Percentiles rank a stretch among this genome's conserved stretches.
These are phyloP conservation scores for Neolentinus lepideus DNA, from an alignment of 1,284 basidiomycete species.

Conservation along the genomic window DNA sequence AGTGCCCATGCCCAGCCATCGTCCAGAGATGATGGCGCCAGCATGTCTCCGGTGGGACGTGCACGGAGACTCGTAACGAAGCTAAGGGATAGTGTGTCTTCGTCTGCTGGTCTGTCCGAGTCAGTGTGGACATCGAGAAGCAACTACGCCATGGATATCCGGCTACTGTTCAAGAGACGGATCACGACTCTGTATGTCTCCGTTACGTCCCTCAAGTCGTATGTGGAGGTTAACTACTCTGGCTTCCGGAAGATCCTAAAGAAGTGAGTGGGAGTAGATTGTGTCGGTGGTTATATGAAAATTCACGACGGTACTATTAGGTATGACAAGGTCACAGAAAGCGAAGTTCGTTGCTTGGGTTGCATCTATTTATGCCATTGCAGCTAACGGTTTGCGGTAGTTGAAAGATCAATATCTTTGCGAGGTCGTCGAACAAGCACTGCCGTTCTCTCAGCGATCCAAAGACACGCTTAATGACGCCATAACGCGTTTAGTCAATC, in stretches of 20 bases:
- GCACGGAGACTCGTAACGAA: conserved; percentile 29
- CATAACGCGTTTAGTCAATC: conserved; percentile 56
- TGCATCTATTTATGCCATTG: background rate
- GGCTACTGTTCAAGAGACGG: conserved; percentile 87
- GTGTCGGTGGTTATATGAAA: conserved; percentile 5
- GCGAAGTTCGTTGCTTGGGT: conserved; percentile 38
- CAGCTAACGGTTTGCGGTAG: conserved; percentile 22
- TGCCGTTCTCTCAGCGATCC: conserved; percentile 62
- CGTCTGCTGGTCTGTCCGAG: conserved; percentile 17
- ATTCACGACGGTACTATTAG: conserved; percentile 27
- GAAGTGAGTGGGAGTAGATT: conserved; percentile 54
- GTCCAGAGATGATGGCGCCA: conserved; percentile 12
- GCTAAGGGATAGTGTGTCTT: conserved; percentile 45
- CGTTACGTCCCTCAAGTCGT: conserved; percentile 84
- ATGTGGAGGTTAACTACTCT: conserved; percentile 89
- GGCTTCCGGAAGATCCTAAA: conserved; percentile 97
- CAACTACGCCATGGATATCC: conserved; percentile 85
- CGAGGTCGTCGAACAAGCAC: conserved; percentile 60
- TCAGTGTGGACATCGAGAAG: conserved; percentile 78
- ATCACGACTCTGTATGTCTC: conserved; percentile 86
- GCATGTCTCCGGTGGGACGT: conserved; percentile 34
- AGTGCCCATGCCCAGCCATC: conserved; percentile 6
- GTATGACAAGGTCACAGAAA: conserved; percentile 93
- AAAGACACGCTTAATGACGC: conserved; percentile 62
- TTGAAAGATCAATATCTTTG: conserved; percentile 83